Base-by-base conservation (phyloP, 768 basidiomycete species). In the Lactarius pseudohatsudake region DNA sequence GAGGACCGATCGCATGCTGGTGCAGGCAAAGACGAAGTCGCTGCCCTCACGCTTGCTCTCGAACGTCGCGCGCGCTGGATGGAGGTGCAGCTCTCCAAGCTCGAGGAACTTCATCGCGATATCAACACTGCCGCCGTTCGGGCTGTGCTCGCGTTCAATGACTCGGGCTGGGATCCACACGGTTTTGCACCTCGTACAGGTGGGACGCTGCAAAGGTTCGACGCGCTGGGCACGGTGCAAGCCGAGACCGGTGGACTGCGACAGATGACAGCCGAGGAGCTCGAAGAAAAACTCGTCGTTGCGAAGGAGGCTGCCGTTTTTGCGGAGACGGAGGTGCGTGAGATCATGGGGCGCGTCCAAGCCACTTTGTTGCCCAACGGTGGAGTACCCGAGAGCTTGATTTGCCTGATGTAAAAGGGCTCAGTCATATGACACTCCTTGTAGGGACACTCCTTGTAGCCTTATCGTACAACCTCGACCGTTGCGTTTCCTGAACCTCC, bases 51-150 rank as follows among this genome's bases (percentile, higher is more conserved):
- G 2, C 79, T 89, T 58, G 92, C 91, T 9, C 83, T 95, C 55
- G 92, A 93, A 74, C 87, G 90, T 67, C 89, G 93, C n/a, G 93
- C 92, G 18, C 83, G 91, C 53, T 95, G 92, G 91, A 94, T 95
- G 90, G 92, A 94, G 76, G 90, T 92, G 26, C 92, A 94, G 75
- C 77, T 95, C 20, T 91, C 90, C 0, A 94, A 94, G 74, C 80
- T 95, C 41, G 92, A 95, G 75, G 92, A 92, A 72, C 81, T 94
- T 40, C 92, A 95, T 71, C 88, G 90, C 34, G 92, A 94, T 70
- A 94, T 94, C 77, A 95, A 94, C 76, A 91, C 86, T 2, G 92
- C 92, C 7, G 91, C 92, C 4, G 91, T 93, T 32, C 84, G 88
- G 32, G 90, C 91, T 8, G 87, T 93, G 26, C 81, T 94, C 30